Percentiles rank a stretch among this genome's conserved stretches.
phyloP scores from a whole-genome alignment of 176 grass and related monocot genomes.

The Ampelocalamus luodianensis region DNA sequence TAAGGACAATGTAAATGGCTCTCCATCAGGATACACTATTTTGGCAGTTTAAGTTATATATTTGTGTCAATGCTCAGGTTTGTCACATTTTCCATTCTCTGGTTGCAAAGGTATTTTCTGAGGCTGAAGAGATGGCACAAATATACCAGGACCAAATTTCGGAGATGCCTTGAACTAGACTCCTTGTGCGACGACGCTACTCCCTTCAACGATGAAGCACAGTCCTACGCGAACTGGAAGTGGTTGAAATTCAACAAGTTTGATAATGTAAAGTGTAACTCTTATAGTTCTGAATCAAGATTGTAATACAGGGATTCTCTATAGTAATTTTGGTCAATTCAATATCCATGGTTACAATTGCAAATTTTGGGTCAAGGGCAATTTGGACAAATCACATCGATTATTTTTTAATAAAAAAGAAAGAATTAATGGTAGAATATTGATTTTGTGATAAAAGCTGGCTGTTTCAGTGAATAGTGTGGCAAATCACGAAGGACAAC shows the following conservation, averaged over 20 bases:
- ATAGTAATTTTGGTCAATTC: conserved; percentile 30
- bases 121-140: conserved; percentile 72
- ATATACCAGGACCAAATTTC: conserved; percentile 55
- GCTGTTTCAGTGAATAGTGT: too few relatives aligned
- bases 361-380: neutral
- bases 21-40: too few relatives aligned
- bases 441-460: too few relatives aligned
- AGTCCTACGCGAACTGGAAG: conserved; percentile 71
- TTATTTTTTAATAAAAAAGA: too few relatives aligned
- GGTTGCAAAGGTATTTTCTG: conserved; percentile 67
- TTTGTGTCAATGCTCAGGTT: neutral
- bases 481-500: too few relatives aligned
- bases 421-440: too few relatives aligned
- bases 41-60: neutral
- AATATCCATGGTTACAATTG: neutral
- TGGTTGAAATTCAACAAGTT: conserved; percentile 70
- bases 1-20: conserved; percentile 2
- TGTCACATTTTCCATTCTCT: conserved; percentile 4
- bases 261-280: neutral
- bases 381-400: too few relatives aligned
- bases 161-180: conserved; percentile 24
- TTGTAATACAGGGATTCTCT: neutral
- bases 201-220: conserved; percentile 64
- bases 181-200: neutral
- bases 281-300: neutral